Conservation (phyloP, 2,329 filamentous ascomycete genomes). For the Arthrobotrys sphaeroides region DNA sequence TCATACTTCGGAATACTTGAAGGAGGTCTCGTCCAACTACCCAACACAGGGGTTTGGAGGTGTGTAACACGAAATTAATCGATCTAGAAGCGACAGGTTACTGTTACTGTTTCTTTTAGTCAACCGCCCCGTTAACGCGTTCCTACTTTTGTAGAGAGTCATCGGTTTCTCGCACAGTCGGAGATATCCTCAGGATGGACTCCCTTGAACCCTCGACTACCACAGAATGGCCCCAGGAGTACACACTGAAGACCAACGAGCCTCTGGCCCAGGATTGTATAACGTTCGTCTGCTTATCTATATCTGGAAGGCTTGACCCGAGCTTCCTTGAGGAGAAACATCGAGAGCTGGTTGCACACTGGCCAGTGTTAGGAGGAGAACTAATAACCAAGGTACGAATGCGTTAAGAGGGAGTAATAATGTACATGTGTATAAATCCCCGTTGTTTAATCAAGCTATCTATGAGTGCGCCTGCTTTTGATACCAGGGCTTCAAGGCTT, state of each 20-base stretch:
- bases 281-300: slow-evolving; percentile 18
- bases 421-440: too few relatives aligned
- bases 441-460: too few relatives aligned
- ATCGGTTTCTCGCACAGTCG: too few relatives aligned
- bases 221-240: slow-evolving; percentile 24
- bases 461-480: background rate
- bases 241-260: slow-evolving; percentile 40
- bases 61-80: too few relatives aligned
- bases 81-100: too few relatives aligned
- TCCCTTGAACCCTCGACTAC: background rate
- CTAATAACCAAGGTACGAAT: slow-evolving; percentile 17
- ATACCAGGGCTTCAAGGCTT: background rate
- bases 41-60: too few relatives aligned
- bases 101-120: too few relatives aligned
- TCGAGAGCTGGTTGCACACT: slow-evolving; percentile 13
- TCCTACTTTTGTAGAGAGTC: background rate
- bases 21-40: too few relatives aligned
- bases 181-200: background rate
- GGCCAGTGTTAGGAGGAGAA: slow-evolving; percentile 32
- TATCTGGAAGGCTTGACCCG: slow-evolving; percentile 28
- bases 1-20: too few relatives aligned
- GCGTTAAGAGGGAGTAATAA: too few relatives aligned
- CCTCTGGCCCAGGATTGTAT: slow-evolving; percentile 35
- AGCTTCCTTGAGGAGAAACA: slow-evolving; percentile 24
- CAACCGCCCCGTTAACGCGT: too few relatives aligned